Conservation (phyloP, 306 rosid species). For the Cicer chorassanicum region DNA sequence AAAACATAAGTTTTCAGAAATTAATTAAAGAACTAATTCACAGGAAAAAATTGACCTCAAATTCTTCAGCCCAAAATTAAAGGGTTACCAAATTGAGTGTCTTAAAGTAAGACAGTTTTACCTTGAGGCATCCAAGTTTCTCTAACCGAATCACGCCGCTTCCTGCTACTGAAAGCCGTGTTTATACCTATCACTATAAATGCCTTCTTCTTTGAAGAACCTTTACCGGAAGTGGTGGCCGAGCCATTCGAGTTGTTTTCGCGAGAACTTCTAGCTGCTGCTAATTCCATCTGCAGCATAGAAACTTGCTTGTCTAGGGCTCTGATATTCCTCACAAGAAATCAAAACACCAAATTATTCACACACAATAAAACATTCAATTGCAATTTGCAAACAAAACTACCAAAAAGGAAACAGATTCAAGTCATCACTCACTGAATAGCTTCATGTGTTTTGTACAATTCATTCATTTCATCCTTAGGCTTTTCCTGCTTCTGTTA, state of each 20-base stretch:
- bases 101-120: constrained; percentile 15
- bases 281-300: constrained; percentile 77
- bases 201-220: constrained; percentile 63
- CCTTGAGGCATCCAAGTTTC: constrained; percentile 99
- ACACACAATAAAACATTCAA: constrained; percentile 16
- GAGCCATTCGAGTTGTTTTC: constrained; percentile 58
- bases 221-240: constrained; percentile 41
- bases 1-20: constrained; percentile 42
- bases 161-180: constrained; percentile 98
- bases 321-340: constrained; percentile 61
- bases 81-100: constrained; percentile 26
- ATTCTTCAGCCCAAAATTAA: neutral
- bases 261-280: constrained; percentile 74
- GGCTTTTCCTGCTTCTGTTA: constrained; percentile 59
- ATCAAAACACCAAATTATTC: constrained; percentile 30
- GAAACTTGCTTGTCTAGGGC: constrained; percentile 88
- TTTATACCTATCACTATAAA: constrained; percentile 93
- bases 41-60: neutral
- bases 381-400: constrained; percentile 41
- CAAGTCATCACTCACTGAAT: constrained; percentile 77
- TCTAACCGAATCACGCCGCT: constrained; percentile 93
- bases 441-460: constrained; percentile 83
- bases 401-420: constrained; percentile 34
- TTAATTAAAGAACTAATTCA: constrained; percentile 19
- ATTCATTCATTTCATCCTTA: constrained; percentile 63